Evolutionary conservation across 495 filamentous ascomycete genomes (phyloP).

Genomic region (Penicillium samsonianum): DNA sequence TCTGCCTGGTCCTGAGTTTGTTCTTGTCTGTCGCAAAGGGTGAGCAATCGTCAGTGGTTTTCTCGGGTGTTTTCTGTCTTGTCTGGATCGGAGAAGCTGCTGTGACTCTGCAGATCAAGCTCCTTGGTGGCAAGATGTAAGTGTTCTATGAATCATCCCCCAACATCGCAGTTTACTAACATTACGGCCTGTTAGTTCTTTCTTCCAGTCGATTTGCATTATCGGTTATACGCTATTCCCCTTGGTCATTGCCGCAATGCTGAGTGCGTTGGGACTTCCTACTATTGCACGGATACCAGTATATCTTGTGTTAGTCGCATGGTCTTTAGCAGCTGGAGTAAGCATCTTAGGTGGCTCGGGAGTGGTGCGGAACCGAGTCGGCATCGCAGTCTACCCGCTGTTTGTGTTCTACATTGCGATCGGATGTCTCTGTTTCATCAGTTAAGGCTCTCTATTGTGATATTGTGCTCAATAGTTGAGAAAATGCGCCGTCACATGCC

Average conservation of each 20-base stretch:
- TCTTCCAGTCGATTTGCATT: slow-evolving; percentile 95
- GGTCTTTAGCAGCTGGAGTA: slow-evolving; percentile 92
- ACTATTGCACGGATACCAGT: slow-evolving; percentile 83
- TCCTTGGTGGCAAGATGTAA: slow-evolving; percentile 96
- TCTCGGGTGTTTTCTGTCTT: slow-evolving; percentile 92
- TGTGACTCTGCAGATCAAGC: slow-evolving; percentile 97
- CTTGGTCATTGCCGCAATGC: slow-evolving; percentile 87
- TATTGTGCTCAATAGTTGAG: slow-evolving; percentile 7
- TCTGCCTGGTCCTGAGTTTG: slow-evolving; percentile 84
- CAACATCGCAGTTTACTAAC: slow-evolving; percentile 24
- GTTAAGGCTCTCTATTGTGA: slow-evolving; percentile 48
- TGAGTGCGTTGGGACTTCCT: slow-evolving; percentile 77
- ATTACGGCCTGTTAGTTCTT: slow-evolving; percentile 62
- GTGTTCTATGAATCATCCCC: slow-evolving; percentile 32
- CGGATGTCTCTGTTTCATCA: slow-evolving; percentile 95
- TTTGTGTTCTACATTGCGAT: slow-evolving; percentile 95
- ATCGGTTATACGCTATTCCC: slow-evolving; percentile 99
- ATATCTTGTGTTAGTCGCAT: slow-evolving; percentile 81
- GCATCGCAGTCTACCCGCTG: slow-evolving; percentile 90
- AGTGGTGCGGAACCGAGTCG: slow-evolving; percentile 90
- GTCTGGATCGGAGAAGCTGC: slow-evolving; percentile 97
- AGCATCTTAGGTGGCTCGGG: slow-evolving; percentile 96
- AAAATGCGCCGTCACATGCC: not conserved
- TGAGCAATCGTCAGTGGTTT: slow-evolving; percentile 82
- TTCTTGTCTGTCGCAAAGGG: slow-evolving; percentile 77